Evolutionary conservation across 2,329 filamentous ascomycete genomes (phyloP).

Genomic region (Pochonia chlamydosporia): DNA sequence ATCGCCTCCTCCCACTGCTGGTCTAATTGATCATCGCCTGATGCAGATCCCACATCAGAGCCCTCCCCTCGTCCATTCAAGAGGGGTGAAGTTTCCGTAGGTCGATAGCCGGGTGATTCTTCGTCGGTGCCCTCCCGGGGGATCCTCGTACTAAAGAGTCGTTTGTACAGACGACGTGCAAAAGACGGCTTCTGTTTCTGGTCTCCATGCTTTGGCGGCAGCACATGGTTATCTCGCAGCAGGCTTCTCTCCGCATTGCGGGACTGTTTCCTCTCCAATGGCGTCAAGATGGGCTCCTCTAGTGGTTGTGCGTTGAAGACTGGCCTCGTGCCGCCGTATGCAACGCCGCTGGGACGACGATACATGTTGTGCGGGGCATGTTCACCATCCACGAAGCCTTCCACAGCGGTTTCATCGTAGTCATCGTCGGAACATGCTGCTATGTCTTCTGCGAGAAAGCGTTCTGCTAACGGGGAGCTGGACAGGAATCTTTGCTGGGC

Average conservation of each 20-base stretch:
- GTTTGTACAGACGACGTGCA: conserved; percentile 36
- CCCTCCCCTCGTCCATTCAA: conserved; percentile 15
- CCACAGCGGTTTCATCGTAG: conserved; percentile 25
- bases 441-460: conserved; percentile 60
- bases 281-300: conserved; percentile 44
- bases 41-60: conserved; percentile 33
- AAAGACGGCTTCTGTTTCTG: conserved; percentile 26
- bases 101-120: conserved; percentile 21
- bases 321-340: conserved; percentile 64
- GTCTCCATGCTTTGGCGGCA: conserved; percentile 51
- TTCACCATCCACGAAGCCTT: conserved; percentile 26
- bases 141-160: conserved; percentile 52
- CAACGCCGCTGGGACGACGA: conserved; percentile 70
- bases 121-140: conserved; percentile 31
- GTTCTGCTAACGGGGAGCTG: conserved; percentile 60
- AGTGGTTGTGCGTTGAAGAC: conserved; percentile 55
- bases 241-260: conserved; percentile 54
- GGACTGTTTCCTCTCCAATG: conserved; percentile 49
- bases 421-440: conserved; percentile 58
- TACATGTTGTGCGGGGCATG: conserved; percentile 48
- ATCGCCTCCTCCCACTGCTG: conserved; percentile 84
- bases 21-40: conserved; percentile 48
- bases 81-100: conserved; percentile 36
- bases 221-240: conserved; percentile 58
- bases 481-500: conserved; percentile 36